These are phyloP conservation scores for Plasmodium yoelii DNA, from an alignment of 169 alveolate genomes.

Conservation along the genomic window DNA sequence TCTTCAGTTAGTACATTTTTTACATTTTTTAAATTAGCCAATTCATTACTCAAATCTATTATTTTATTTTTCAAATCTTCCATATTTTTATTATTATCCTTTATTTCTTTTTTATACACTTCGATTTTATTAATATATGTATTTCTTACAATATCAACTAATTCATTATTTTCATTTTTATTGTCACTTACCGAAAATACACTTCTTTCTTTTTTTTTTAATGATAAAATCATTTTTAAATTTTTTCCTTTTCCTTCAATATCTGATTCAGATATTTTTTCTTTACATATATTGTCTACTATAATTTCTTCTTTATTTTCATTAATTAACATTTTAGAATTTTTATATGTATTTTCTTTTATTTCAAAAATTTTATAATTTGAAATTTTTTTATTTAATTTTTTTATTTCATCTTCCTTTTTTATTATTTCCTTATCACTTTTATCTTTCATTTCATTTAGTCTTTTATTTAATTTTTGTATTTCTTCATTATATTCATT, in stretches of 20 bases:
- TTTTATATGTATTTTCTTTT: neutral
- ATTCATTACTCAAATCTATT: conserved; percentile 23
- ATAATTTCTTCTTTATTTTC: neutral
- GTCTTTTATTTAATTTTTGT: neutral
- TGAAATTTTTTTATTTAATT: conserved; percentile 8
- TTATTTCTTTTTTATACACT: conserved; percentile 20
- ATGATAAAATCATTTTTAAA: conserved; percentile 33
- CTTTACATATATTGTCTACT: neutral
- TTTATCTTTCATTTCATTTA: conserved; percentile 13
- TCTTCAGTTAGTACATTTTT: conserved; percentile 49
- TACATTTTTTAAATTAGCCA: conserved; percentile 35
- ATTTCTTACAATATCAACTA: too few relatives aligned
- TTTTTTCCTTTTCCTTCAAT: conserved; percentile 23
- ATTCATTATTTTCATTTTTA: neutral
- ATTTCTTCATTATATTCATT: conserved; percentile 7
- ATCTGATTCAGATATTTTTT: conserved; percentile 31
- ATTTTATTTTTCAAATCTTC: conserved; percentile 49
- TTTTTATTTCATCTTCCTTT: conserved; percentile 10
- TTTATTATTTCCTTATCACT: conserved; percentile 22
- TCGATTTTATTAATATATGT: neutral
- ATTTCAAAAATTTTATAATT: conserved; percentile 2
- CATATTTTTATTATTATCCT: conserved; percentile 10
- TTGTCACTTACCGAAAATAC: neutral
- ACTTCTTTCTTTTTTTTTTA: conserved; percentile 12
- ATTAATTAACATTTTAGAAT: neutral